These are phyloP conservation scores for Halenospora varia DNA, from an alignment of 495 filamentous ascomycete genomes.

Conservation along the genomic window DNA sequence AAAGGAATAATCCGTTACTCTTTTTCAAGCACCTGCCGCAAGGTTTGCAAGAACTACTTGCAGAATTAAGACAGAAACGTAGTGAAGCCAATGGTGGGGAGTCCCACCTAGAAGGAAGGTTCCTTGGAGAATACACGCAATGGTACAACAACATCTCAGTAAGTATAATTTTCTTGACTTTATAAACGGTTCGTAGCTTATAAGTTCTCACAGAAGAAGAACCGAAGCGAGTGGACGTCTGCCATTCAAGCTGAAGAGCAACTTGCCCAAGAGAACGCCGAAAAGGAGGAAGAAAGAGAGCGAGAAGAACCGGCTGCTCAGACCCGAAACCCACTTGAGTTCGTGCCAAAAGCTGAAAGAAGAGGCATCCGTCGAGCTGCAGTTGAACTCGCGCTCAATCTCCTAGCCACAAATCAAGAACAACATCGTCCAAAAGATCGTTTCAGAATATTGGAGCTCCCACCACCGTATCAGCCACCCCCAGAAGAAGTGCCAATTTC, in stretches of 20 bases:
- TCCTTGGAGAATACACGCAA: too few species aligned
- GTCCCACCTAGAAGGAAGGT: too few species aligned
- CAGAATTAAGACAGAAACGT: too few species aligned
- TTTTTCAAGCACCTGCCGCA: too few species aligned
- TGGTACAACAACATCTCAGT: too few species aligned
- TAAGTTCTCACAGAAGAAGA: too few species aligned
- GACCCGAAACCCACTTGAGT: neutral
- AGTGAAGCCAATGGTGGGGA: too few species aligned
- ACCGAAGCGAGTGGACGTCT: neutral
- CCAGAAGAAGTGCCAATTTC: conserved; percentile 14
- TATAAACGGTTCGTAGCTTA: too few species aligned
- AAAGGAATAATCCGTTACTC: too few species aligned
- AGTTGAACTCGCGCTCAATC: conserved; percentile 19
- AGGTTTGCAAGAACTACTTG: too few species aligned
- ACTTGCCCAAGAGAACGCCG: neutral
- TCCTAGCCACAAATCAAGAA: conserved; percentile 21
- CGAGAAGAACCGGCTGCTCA: neutral
- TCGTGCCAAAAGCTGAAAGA: conserved; percentile 17
- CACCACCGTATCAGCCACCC: neutral
- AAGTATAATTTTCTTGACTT: too few species aligned
- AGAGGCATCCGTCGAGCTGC: conserved; percentile 21
- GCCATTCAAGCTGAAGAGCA: neutral
- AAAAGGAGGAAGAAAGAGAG: neutral
- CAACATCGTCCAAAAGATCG: conserved; percentile 21
- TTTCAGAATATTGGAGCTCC: conserved; percentile 15